Evolutionary conservation across 495 filamentous ascomycete species (phyloP).

Genomic region (Penicillium daleae): DNA sequence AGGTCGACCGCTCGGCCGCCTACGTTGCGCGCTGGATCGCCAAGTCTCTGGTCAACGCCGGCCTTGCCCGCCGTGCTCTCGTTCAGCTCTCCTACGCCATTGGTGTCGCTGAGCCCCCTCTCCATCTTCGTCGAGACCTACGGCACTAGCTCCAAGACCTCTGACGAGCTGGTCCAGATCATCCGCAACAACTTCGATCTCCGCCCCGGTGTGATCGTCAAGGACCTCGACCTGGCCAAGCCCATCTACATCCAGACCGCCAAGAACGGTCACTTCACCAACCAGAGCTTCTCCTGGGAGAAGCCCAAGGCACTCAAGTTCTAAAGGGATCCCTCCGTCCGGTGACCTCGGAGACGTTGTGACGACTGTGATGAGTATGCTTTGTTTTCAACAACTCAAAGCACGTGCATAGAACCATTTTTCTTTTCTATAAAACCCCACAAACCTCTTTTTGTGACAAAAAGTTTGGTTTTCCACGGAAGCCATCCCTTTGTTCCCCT

Average conservation of each 20-base stretch:
- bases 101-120: constrained; percentile 94
- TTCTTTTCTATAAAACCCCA: constrained; percentile 28
- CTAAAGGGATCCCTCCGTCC: constrained; percentile 54
- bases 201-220: constrained; percentile 96
- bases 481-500: constrained; percentile 24
- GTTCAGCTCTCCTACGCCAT: constrained; percentile 99
- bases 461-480: constrained; percentile 20
- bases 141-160: constrained; percentile 72
- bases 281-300: constrained; percentile 98
- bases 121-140: constrained; percentile 74
- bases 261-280: constrained; percentile 99
- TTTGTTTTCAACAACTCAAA: constrained; percentile 68
- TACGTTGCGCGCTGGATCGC: constrained; percentile 98
- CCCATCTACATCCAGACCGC: constrained; percentile 98
- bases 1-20: constrained; percentile 97
- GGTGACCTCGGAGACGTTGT: constrained; percentile 34
- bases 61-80: constrained; percentile 85
- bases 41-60: constrained; percentile 91
- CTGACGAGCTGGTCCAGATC: constrained; percentile 92
- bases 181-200: constrained; percentile 96
- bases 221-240: constrained; percentile 91
- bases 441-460: constrained; percentile 19
- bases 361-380: constrained; percentile 58
- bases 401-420: constrained; percentile 54
- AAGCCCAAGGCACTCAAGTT: constrained; percentile 91